A percentile compares a stretch with the other conserved stretches of the same genome.
Evolutionary conservation across 345 rosid genomes (phyloP).

Genomic region (Euphorbia peplus): DNA sequence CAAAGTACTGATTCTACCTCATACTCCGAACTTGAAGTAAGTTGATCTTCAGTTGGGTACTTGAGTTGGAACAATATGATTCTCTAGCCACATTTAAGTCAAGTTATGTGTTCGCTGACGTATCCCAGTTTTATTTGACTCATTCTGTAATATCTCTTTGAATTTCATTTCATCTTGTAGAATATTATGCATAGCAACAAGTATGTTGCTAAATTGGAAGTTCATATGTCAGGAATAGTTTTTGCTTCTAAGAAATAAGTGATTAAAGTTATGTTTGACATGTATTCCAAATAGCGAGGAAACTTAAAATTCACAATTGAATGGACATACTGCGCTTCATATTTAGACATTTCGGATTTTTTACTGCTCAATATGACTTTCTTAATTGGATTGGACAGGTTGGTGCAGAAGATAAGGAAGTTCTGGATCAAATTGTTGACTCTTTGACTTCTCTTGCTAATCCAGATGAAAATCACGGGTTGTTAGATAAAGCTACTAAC

Average conservation of each 20-base stretch:
- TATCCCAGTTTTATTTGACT: background rate
- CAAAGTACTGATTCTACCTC: conserved; percentile 66
- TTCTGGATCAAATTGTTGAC: conserved; percentile 83
- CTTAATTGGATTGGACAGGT: conserved; percentile 52
- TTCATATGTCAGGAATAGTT: conserved; percentile 5
- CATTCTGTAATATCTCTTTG: background rate
- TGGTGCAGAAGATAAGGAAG: conserved; percentile 72
- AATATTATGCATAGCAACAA: background rate
- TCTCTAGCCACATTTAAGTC: background rate
- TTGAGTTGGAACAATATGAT: background rate
- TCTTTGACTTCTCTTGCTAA: conserved; percentile 79
- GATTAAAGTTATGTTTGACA: background rate
- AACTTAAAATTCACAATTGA: background rate
- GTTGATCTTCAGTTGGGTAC: conserved; percentile 20
- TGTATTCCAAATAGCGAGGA: background rate
- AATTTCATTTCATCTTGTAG: background rate
- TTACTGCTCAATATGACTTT: conserved; percentile 4
- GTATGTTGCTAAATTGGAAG: background rate
- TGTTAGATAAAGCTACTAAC: conserved; percentile 29
- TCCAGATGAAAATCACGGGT: conserved; percentile 35
- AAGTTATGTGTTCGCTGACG: background rate
- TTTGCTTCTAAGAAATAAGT: background rate
- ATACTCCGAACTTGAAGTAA: conserved; percentile 87
- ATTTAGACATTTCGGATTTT: background rate
- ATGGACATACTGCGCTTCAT: background rate